Conservation (phyloP, 495 filamentous ascomycete species). For the Daldinia bambusicola region DNA sequence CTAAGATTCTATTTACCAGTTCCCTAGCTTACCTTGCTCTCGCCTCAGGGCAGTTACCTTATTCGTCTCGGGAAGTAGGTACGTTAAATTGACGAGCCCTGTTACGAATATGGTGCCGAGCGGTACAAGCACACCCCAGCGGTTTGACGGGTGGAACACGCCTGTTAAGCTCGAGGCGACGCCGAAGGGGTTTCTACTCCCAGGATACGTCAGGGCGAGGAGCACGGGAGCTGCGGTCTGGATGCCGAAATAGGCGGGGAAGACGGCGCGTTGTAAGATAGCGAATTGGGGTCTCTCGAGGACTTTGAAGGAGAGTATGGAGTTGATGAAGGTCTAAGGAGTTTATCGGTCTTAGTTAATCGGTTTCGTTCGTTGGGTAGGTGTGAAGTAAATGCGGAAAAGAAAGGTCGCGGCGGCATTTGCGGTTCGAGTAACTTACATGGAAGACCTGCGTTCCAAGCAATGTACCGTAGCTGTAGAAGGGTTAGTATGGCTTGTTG, state of each 20-base stretch:
- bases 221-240: slow-evolving; percentile 78
- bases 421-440: slow-evolving; percentile 53
- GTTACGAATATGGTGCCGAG: slow-evolving; percentile 71
- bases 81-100: slow-evolving; percentile 71
- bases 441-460: slow-evolving; percentile 84
- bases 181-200: slow-evolving; percentile 51
- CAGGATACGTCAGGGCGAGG: slow-evolving; percentile 83
- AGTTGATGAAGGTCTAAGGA: slow-evolving; percentile 78
- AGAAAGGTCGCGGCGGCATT: neutral
- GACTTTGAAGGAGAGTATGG: slow-evolving; percentile 75
- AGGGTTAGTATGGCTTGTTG: slow-evolving; percentile 20
- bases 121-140: slow-evolving; percentile 69
- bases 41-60: slow-evolving; percentile 78
- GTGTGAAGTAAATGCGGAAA: slow-evolving; percentile 1
- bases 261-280: slow-evolving; percentile 77
- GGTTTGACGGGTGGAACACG: slow-evolving; percentile 64
- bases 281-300: slow-evolving; percentile 84
- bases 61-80: slow-evolving; percentile 77
- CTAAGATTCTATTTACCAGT: neutral
- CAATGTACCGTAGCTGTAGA: slow-evolving; percentile 76
- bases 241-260: slow-evolving; percentile 86
- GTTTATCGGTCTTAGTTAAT: slow-evolving; percentile 6
- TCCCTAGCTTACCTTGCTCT: slow-evolving; percentile 68
- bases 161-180: slow-evolving; percentile 61
- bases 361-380: slow-evolving; percentile 2